Percentiles rank a stretch among this genome's conserved stretches.
Evolutionary conservation across 129 eudicot species (phyloP).

Genomic region (Dittrichia graveolens): DNA sequence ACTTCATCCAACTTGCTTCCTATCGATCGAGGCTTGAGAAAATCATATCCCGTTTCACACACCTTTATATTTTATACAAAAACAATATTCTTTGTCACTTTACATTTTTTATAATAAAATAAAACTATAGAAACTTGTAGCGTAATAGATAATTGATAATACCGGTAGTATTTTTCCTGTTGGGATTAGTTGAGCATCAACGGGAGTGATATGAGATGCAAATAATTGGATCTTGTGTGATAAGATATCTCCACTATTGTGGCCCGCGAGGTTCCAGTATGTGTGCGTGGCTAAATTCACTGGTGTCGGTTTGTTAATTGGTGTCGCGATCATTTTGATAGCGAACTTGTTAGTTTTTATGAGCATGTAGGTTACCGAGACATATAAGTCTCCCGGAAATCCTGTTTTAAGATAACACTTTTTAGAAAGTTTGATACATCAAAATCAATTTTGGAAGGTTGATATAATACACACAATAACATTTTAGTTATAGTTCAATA

Average conservation of each 20-base stretch:
- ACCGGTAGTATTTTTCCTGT: conserved; percentile 50
- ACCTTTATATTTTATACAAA: not conserved
- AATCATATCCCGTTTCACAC: conserved; percentile 56
- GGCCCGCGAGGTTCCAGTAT: conserved; percentile 70
- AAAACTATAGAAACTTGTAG: not conserved
- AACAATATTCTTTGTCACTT: no score
- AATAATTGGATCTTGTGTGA: conserved; percentile 46
- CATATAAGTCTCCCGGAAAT: conserved; percentile 52
- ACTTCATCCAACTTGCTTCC: conserved; percentile 48
- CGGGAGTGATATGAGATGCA: conserved; percentile 58
- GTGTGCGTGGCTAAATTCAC: conserved; percentile 66
- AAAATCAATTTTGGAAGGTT: no score
- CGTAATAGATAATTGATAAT: no score
- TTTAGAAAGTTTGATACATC: no score
- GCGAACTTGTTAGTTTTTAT: conserved; percentile 44
- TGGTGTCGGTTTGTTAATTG: conserved; percentile 59
- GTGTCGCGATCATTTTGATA: conserved; percentile 54
- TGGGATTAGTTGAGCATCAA: conserved; percentile 48
- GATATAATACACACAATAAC: no score
- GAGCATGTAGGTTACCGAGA: conserved; percentile 50
- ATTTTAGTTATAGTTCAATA: no score
- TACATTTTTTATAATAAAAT: not conserved
- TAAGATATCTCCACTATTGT: conserved; percentile 47
- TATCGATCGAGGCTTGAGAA: conserved; percentile 38
- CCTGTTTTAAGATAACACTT: conserved; percentile 38